Base-by-base conservation (phyloP, 495 filamentous ascomycete genomes). In the Staphylotrichum tortipilum region DNA sequence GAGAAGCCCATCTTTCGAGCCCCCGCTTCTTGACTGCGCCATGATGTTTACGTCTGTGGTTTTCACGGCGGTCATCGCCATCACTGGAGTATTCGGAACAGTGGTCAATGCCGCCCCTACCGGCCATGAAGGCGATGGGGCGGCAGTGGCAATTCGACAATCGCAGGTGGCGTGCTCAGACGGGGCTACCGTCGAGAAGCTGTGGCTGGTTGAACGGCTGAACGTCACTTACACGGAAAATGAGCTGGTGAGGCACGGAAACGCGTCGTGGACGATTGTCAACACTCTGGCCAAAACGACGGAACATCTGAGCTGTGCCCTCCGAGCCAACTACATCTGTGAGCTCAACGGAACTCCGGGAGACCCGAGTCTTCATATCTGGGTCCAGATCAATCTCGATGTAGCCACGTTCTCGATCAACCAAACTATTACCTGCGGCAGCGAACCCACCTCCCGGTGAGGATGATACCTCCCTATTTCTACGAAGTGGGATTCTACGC, bases 291-390 rank as follows among this genome's bases (percentile, higher is more conserved):
- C 47, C 4, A 41, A 41, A 23, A 35, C 26, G 0, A 47, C 33
- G 6, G 47, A 55, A 18, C 15, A 9, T 1, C 4, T 55, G 7
- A 15, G 17, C 14, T 55, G 52, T n/a, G 1, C 31, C 3, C 24
- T 55, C 19, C 39, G 47, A 2, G 31, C 47, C 24, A 55, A 55
- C 36, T 55, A 55, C 42, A 31, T 49, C 7, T 55, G 52, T 19
- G 52, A 55, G 26, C 15, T 55, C 26, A 38, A 41, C 10, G 52
- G 47, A 6, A 55, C 47, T 0, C 31, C 34, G 7, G n/a, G 14
- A 6, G 41, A 55, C 18, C 9, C 4, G 29, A 41, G 23, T 15
- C 33, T 55, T 14, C 37, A 49, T 7, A 47, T 55, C n/a, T 46
- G 47, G 46, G 14, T 55, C 0, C 52, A 55, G 35, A 30, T 50